Base-by-base conservation (phyloP, 2,329 filamentous ascomycete species). In the Penicillium sp. region DNA sequence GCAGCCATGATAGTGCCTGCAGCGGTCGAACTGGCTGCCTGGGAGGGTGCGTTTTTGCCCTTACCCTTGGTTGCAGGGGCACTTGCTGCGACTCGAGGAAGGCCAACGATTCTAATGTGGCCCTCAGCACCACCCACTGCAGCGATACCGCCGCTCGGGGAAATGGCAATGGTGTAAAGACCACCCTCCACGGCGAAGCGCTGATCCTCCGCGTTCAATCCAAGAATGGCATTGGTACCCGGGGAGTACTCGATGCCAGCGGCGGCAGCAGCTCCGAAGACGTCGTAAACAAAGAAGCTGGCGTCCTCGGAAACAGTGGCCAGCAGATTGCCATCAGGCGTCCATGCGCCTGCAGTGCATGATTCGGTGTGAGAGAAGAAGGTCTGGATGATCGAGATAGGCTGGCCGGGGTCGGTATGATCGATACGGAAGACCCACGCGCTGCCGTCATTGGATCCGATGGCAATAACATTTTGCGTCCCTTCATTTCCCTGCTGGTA, bases 341-440 rank as follows among this genome's bases (percentile, higher is more conserved):
- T 91, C 93, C 94, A 99, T 2, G 89, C 82, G 58, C 94, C 94
- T 8, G 93, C 93, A 1, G 94, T 97, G 77, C 90, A 96, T 29
- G 90, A 79, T 19, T 79, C 89, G 3, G 90, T 93, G 79, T 97
- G 94, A 27, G 96, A 82, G 81, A 96, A 97, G 79, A 94, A 97
- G 27, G 89, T 89, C 78, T 96, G 91, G 6, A 96, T 83, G 70
- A 97, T 94, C 67, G 88, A 87, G 53, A 97, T 81, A 8, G 90
- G 82, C 33, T 78, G 78, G 15, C 80, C 76, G 36, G 79, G 76
- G 35, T 90, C 86, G 53, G 81, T 80, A 31, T 84, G 79, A 73
- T 93, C 88, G 69, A 97, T 83, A n/a, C 87, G 88, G 78, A 97
- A 96, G 10, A 99, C 89, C 94, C 94, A 99, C 42, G 97, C 92